Conservation (phyloP, 2,329 filamentous ascomycete genomes). For the Trichoderma afroharzianum region DNA sequence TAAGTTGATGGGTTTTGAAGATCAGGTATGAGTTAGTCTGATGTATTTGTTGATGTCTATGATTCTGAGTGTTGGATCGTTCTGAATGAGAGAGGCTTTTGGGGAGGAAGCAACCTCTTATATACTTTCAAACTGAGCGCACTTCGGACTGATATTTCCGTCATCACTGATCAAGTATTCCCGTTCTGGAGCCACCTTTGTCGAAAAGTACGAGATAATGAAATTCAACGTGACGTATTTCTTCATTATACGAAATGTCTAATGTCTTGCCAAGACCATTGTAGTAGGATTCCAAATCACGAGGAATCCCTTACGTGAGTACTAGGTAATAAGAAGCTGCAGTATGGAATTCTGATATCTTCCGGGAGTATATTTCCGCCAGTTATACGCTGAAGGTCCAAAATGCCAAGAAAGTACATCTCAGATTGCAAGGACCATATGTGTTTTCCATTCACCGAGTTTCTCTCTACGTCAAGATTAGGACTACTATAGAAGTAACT, state of each 20-base stretch:
- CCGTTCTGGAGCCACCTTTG: background rate
- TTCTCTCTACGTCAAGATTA: background rate
- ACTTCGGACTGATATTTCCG: background rate
- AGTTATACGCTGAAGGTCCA: background rate
- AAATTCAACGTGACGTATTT: background rate
- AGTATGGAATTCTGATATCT: background rate
- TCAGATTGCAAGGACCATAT: background rate
- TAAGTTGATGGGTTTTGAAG: background rate
- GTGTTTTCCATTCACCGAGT: background rate
- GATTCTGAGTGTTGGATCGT: background rate
- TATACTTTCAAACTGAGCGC: background rate
- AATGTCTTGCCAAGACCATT: background rate
- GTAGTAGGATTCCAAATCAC: background rate
- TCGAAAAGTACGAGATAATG: background rate
- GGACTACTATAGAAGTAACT: background rate
- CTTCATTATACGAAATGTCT: background rate
- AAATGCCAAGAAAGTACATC: background rate
- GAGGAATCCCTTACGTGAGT: background rate
- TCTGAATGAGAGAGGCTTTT: background rate
- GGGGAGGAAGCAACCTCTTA: background rate
- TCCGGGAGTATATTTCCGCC: background rate
- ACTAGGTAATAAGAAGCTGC: background rate
- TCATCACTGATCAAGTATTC: background rate
- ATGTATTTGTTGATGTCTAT: background rate
- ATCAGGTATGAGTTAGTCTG: background rate